A percentile compares a stretch with the other conserved stretches of the same genome.
phyloP scores from a whole-genome alignment of 345 rosid genomes.

The Gossypium thurberi region DNA sequence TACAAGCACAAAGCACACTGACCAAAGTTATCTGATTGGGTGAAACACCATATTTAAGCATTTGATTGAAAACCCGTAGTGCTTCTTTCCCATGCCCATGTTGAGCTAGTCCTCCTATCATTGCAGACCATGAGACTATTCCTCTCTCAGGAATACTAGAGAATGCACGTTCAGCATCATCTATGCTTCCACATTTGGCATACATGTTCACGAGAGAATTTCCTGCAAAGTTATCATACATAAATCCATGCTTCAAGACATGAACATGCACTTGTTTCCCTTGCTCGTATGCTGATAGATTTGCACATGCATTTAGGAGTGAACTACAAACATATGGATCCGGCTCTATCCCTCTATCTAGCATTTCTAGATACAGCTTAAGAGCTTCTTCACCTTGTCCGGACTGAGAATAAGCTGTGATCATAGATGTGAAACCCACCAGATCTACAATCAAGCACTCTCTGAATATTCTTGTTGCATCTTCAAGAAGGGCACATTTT shows the following conservation, averaged over 20 bases:
- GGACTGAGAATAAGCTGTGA: constrained; percentile 44
- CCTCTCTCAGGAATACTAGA: constrained; percentile 43
- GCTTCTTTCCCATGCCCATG: constrained; percentile 57
- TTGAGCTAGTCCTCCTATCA: constrained; percentile 30
- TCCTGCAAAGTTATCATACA: constrained; percentile 45
- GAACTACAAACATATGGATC: constrained; percentile 65
- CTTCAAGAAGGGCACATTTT: constrained; percentile 40
- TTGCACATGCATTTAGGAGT: constrained; percentile 57
- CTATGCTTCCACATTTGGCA: constrained; percentile 64
- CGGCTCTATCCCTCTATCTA: constrained; percentile 32
- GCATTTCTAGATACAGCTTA: constrained; percentile 42
- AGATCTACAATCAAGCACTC: constrained; percentile 29
- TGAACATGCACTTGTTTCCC: constrained; percentile 63
- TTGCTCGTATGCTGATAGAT: constrained; percentile 60
- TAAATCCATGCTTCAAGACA: constrained; percentile 47
- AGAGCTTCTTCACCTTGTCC: constrained; percentile 66
- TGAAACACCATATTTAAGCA: constrained; percentile 37
- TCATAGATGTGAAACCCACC: constrained; percentile 51
- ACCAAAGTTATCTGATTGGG: constrained; percentile 62
- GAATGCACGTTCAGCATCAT: constrained; percentile 45
- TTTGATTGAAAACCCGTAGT: constrained; percentile 34
- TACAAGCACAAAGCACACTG: constrained; percentile 58
- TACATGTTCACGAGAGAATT: constrained; percentile 63
- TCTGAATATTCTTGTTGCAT: constrained; percentile 37
- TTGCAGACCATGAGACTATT: constrained; percentile 57